phyloP scores from a whole-genome alignment of 805 yeast species.

The Candida stauntonica region DNA sequence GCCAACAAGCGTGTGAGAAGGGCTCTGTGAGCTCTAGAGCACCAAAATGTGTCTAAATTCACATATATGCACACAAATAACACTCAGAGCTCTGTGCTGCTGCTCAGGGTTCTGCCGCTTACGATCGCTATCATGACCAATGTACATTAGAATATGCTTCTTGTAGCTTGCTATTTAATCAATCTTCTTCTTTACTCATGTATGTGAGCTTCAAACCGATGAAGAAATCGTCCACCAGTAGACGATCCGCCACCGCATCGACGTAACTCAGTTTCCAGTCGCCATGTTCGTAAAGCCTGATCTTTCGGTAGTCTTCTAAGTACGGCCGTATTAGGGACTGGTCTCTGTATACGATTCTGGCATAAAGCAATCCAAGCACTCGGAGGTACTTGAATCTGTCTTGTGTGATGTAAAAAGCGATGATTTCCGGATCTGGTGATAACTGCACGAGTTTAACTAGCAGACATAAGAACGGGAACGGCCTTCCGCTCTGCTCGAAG shows the following conservation, averaged over 20 bases:
- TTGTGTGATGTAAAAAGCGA: constrained; percentile 52
- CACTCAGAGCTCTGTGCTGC: no score
- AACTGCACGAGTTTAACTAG: constrained; percentile 73
- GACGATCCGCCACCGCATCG: constrained; percentile 70
- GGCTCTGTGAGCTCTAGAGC: constrained; percentile 14
- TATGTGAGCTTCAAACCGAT: constrained; percentile 75
- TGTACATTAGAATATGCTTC: constrained; percentile 12
- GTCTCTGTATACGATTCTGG: constrained; percentile 35
- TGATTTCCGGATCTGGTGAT: constrained; percentile 57
- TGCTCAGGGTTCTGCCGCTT: not conserved
- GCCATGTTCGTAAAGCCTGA: constrained; percentile 43
- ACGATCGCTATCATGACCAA: constrained; percentile 12
- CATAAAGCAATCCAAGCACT: constrained; percentile 63
- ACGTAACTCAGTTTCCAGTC: constrained; percentile 44
- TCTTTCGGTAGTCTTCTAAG: constrained; percentile 62
- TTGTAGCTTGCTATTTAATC: not conserved
- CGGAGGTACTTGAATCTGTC: constrained; percentile 73
- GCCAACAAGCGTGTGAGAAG: constrained; percentile 32
- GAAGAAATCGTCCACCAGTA: constrained; percentile 54
- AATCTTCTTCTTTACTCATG: constrained; percentile 27
- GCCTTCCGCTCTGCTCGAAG: constrained; percentile 49
- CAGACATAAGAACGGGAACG: constrained; percentile 73
- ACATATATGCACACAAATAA: no score
- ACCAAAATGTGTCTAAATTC: not conserved
- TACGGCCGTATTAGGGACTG: constrained; percentile 44